Evolutionary conservation across 192 early-diverging fungal genomes (phyloP).

Genomic region (Rhizoclosmatium globosum): DNA sequence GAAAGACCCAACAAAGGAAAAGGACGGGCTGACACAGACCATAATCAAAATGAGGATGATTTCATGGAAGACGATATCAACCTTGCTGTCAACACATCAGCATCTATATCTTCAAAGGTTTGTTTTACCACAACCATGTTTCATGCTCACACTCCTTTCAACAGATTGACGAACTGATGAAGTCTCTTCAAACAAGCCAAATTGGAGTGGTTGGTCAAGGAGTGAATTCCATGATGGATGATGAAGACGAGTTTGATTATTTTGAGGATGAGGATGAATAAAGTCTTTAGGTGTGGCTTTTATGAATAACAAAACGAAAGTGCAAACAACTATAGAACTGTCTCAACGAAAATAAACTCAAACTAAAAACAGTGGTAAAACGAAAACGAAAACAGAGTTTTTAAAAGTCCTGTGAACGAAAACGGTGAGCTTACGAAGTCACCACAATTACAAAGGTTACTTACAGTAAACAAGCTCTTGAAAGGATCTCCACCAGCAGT

Average conservation of each 20-base stretch:
- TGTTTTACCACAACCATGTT: background rate
- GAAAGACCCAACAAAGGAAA: slow-evolving; percentile 18
- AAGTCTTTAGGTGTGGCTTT: background rate
- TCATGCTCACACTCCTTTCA: background rate
- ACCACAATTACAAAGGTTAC: background rate
- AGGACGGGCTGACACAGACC: background rate
- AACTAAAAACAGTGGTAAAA: too few relatives aligned
- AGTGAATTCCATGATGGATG: background rate
- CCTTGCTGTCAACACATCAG: background rate
- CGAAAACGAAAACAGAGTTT: background rate
- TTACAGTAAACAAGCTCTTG: slow-evolving; percentile 69
- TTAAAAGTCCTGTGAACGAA: slow-evolving; percentile 31
- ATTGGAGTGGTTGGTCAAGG: background rate
- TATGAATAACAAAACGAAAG: too few relatives aligned
- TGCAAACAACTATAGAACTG: too few relatives aligned
- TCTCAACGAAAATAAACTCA: too few relatives aligned
- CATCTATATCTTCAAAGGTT: slow-evolving; percentile 10
- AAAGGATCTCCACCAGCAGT: slow-evolving; percentile 76
- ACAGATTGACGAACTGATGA: slow-evolving; percentile 33
- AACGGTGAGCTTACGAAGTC: background rate
- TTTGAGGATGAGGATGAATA: slow-evolving; percentile 24
- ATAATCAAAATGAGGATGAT: slow-evolving; percentile 7
- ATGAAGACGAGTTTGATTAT: slow-evolving; percentile 34
- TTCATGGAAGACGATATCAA: slow-evolving; percentile 33
- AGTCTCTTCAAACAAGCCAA: slow-evolving; percentile 15